Conservation (phyloP, 371 early-diverging fungal species). For the Mucor lusitanicus region DNA sequence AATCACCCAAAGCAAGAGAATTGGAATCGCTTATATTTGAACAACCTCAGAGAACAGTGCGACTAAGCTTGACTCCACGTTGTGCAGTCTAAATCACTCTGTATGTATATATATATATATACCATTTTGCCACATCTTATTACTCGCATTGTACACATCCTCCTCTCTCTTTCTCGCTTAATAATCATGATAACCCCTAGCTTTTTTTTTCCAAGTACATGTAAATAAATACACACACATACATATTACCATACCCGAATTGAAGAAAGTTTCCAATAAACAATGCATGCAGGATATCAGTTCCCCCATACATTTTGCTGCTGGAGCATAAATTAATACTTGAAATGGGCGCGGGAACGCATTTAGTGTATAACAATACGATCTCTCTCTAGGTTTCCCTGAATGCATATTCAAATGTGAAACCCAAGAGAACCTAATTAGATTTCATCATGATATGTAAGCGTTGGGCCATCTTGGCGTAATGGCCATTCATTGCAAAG, state of each 20-base stretch:
- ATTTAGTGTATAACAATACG: background rate
- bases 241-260: background rate
- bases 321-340: background rate
- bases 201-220: background rate
- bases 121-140: background rate
- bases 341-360: background rate
- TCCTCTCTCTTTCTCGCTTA: background rate
- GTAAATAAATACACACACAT: background rate
- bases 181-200: background rate
- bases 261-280: background rate
- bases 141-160: background rate
- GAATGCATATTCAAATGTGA: background rate
- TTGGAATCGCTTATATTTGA: slow-evolving; percentile 32
- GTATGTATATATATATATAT: background rate
- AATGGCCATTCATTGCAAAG: background rate
- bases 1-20: slow-evolving; percentile 29
- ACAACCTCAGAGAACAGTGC: slow-evolving; percentile 30
- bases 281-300: slow-evolving; percentile 1
- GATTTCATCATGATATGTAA: background rate
- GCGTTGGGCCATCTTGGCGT: background rate
- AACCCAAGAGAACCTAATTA: background rate
- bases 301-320: background rate
- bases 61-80: slow-evolving; percentile 28
- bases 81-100: slow-evolving; percentile 16
- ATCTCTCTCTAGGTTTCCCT: background rate